Percentiles rank a stretch among this genome's conserved stretches.
phyloP scores from a whole-genome alignment of 345 rosid genomes.

The Brassica incana region DNA sequence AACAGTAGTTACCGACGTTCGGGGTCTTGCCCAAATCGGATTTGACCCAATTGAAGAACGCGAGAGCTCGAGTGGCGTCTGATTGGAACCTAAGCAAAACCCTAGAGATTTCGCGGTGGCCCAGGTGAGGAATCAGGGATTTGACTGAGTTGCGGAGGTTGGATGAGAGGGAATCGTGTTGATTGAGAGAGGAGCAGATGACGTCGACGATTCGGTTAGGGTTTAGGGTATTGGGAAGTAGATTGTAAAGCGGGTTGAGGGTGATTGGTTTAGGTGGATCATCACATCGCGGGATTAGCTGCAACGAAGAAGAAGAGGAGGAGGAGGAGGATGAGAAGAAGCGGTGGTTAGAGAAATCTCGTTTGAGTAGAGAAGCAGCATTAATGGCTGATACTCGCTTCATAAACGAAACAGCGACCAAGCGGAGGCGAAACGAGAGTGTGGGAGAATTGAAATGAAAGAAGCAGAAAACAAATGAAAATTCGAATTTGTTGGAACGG shows the following conservation, averaged over 20 bases:
- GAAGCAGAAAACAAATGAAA: neutral
- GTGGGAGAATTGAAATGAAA: neutral
- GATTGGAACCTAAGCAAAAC: slow-evolving; percentile 72
- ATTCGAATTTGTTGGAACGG: too few species aligned
- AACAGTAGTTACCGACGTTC: slow-evolving; percentile 49
- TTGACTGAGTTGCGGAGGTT: slow-evolving; percentile 35
- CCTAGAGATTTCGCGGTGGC: slow-evolving; percentile 55
- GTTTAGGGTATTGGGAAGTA: slow-evolving; percentile 62
- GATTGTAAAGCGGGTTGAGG: slow-evolving; percentile 52
- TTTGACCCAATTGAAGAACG: slow-evolving; percentile 67
- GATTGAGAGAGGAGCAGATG: slow-evolving; percentile 55
- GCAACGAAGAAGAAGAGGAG: slow-evolving; percentile 44
- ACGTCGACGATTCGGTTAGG: slow-evolving; percentile 63
- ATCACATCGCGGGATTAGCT: slow-evolving; percentile 22
- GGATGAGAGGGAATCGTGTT: slow-evolving; percentile 24
- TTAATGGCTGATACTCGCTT: slow-evolving; percentile 23
- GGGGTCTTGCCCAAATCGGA: slow-evolving; percentile 51
- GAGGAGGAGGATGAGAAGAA: slow-evolving; percentile 33
- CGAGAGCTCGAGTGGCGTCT: slow-evolving; percentile 51
- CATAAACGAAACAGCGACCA: slow-evolving; percentile 18
- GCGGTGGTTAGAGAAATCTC: neutral
- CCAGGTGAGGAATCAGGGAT: slow-evolving; percentile 52
- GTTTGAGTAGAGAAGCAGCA: neutral
- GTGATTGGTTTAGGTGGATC: slow-evolving; percentile 30
- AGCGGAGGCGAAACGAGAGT: neutral